Percentiles rank a stretch among this genome's conserved stretches.
These are phyloP conservation scores for Aegilops tauschii DNA, from an alignment of 176 grass and related monocot genomes.

Conservation along the genomic window DNA sequence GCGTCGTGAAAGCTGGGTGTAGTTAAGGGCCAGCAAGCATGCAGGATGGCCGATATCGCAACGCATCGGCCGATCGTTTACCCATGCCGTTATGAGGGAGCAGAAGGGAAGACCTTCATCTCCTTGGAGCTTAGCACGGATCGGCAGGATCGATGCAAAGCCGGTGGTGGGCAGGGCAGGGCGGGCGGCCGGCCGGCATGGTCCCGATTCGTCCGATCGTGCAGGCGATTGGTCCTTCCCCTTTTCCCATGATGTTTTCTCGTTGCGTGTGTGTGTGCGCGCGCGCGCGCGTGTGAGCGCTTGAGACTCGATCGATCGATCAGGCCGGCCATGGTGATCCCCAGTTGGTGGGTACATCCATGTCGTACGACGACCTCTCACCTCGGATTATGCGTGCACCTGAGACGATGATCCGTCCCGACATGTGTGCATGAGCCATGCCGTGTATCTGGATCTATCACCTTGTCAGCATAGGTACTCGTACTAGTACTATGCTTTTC, in stretches of 20 bases:
- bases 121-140: not conserved
- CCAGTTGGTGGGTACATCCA: not conserved
- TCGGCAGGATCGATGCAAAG: not conserved
- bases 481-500: not conserved
- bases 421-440: not conserved
- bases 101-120: not conserved
- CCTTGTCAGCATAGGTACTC: not conserved
- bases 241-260: not conserved
- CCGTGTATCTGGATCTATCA: not conserved
- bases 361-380: not conserved
- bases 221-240: not conserved
- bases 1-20: not conserved
- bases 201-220: slow-evolving; percentile 4
- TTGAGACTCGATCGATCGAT: not conserved
- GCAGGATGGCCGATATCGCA: not conserved
- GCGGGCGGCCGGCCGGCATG: not conserved
- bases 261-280: too few species aligned
- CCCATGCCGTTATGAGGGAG: not conserved
- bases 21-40: too few species aligned
- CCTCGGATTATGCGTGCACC: not conserved
- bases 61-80: not conserved
- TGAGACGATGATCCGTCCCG: not conserved
- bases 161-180: not conserved
- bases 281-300: too few species aligned
- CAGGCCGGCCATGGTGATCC: not conserved